Percentiles rank a stretch among this genome's conserved stretches.
Evolutionary conservation across 495 filamentous ascomycete species (phyloP).

Genomic region (Penicillium odoratum): DNA sequence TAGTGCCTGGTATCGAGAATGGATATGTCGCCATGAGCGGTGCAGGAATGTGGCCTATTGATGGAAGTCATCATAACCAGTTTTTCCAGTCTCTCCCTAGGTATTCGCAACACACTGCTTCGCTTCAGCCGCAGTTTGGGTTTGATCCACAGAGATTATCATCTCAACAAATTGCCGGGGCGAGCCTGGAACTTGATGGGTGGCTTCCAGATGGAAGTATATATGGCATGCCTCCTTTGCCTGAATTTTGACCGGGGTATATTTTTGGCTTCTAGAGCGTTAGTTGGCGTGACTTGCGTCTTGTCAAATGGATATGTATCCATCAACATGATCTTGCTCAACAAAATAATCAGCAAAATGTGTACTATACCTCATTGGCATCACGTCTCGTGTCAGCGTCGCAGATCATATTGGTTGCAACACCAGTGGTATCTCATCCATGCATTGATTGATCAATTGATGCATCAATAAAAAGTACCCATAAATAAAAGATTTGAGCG

Average conservation of each 20-base stretch:
- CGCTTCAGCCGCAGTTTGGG: slow-evolving; percentile 26
- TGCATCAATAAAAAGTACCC: neutral
- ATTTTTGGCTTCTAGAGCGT: neutral
- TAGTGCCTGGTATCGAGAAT: slow-evolving; percentile 19
- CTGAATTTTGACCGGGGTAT: slow-evolving; percentile 29
- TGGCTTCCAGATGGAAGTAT: slow-evolving; percentile 40
- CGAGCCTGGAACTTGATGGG: slow-evolving; percentile 39
- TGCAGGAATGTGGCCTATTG: slow-evolving; percentile 28
- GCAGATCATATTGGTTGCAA: too few relatives aligned
- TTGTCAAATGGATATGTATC: neutral
- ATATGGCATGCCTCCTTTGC: slow-evolving; percentile 35
- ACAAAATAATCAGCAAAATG: neutral
- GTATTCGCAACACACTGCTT: slow-evolving; percentile 17
- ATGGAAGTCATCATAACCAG: slow-evolving; percentile 20
- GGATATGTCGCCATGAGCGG: slow-evolving; percentile 26
- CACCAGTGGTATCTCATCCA: neutral
- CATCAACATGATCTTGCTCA: neutral
- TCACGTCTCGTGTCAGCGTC: too few relatives aligned
- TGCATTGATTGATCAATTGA: neutral
- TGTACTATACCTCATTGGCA: neutral
- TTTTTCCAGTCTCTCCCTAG: slow-evolving; percentile 21
- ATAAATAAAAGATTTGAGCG: too few relatives aligned
- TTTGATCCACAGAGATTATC: slow-evolving; percentile 31
- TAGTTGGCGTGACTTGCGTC: neutral
- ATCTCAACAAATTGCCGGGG: slow-evolving; percentile 18